Base-by-base conservation (phyloP, 2,329 filamentous ascomycete genomes). In the Coniochaeta prunicola region DNA sequence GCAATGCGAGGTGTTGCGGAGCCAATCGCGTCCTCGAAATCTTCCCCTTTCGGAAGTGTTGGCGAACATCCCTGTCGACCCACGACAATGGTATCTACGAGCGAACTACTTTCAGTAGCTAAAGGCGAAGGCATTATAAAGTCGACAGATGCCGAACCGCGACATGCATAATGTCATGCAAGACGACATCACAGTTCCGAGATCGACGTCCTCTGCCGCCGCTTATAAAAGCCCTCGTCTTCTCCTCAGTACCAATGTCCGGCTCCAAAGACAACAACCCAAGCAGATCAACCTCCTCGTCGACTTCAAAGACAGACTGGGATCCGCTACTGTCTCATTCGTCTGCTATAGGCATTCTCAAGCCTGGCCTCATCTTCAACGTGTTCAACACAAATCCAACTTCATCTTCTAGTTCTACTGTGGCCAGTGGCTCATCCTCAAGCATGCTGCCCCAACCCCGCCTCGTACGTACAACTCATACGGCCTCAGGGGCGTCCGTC, bases 391-490 rank as follows among this genome's bases (percentile, higher is more conserved):
- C 45, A 8, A 50, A 50, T 26, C 21, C 45, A 50, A 30, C 45
- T 26, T 50, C 45, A 3, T 30, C 45, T 2, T 50, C 45, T 50
- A 28, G 6, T 50, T 50, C 45, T 12, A 30, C 45, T 17, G 45
- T 26, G 9, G 45, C 45, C 45, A 30, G 21, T 26, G 24, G 21
- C 45, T 30, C 45, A 17, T 50, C 45, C 28, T 50, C 45, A n/a
- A 50, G 4, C 45, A 50, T 50, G 56, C 56, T 57, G 24, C 56
- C 56, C 36, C 56, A 56, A 58, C 64, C 69, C 13, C 70, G 69
- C 28, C 57, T 73, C 9, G 65, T 74, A 24, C 60, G 66, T 54
- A 73, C 71, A 6, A 61, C 64, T 9, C 69, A 73, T 64, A 60
- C 60, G 15, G 53, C 62, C 13, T 62, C 67, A 50, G 72, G 72